Evolutionary conservation across 441 rosid genomes (phyloP), one percentile per base, ranked within the genome.

Genomic region (Arabidopsis hybrid): DNA sequence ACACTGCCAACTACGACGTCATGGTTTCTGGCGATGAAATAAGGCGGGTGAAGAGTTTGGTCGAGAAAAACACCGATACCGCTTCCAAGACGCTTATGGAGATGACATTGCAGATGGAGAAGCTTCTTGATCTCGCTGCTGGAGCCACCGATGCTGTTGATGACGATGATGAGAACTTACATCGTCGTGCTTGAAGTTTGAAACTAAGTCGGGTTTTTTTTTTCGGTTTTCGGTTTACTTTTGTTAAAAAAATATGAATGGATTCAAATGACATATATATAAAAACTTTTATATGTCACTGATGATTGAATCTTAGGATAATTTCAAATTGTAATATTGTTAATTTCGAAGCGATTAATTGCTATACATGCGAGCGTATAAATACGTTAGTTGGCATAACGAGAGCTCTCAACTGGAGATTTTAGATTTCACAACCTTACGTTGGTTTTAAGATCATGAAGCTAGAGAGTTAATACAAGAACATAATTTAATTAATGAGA

Each of bases 91-190:
- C 56, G 2, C 63, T 75, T 26, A 26, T 61, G 42, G 69, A 42
- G 34, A 75, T 75, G 65, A 60, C 68, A 7, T n/a, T 51, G 14
- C 79, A 75, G 40, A 75, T 75, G 78, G 73, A 50, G 7, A 67
- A 67, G 14, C 73, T 75, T 60, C 73, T 75, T 21, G 78, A 75
- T 42, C 56, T 74, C 0, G 78, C 78, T 60, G 62, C 69, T 67
- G 78, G 73, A 42, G 40, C 78, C 49, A 74, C 73, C 32, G 69
- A 74, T 67, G 63, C 78, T 42, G 68, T 74, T 60, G 78, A 74
- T 0, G 78, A 67, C 26, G 73, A 74, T 13, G 39, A 60, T 34
- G 78, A 74, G 62, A 74, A 74, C 42, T 0, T 50, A 29, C 26
- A 6, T 6, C 78, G 61, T 49, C 78, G 78, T 74, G 4, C 31